Evolutionary conservation across 2,329 filamentous ascomycete species (phyloP).

Genomic region (Acrocalymma vagum): DNA sequence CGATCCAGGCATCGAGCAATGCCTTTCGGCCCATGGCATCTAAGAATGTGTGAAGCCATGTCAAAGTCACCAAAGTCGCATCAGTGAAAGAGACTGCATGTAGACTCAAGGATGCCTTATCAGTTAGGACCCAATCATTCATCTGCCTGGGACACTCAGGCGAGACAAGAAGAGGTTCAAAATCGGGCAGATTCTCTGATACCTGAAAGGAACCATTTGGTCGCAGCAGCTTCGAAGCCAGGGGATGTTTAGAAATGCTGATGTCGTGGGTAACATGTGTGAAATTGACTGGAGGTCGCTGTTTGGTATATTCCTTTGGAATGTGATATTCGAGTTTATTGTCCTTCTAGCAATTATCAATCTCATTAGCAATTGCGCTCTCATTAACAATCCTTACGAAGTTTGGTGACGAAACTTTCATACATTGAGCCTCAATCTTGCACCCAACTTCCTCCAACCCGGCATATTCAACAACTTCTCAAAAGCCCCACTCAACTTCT

Average conservation of each 20-base stretch:
- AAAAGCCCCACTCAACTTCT: conserved; percentile 49
- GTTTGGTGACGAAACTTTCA: too few relatives aligned
- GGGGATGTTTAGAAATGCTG: conserved; percentile 52
- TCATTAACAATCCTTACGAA: conserved; percentile 8
- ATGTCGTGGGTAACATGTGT: conserved; percentile 48
- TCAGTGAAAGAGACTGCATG: conserved; percentile 30
- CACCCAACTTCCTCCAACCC: conserved; percentile 59
- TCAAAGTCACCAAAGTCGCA: conserved; percentile 30
- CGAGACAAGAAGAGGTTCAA: too few relatives aligned
- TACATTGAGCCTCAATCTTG: conserved; percentile 54
- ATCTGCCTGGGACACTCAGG: too few relatives aligned
- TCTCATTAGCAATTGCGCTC: neutral
- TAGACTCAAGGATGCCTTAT: conserved; percentile 26
- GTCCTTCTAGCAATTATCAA: conserved; percentile 22
- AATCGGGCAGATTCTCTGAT: conserved; percentile 1
- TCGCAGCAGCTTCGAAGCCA: conserved; percentile 49
- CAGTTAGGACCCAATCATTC: conserved; percentile 27
- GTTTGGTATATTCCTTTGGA: conserved; percentile 43
- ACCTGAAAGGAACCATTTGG: conserved; percentile 14
- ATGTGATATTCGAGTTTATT: conserved; percentile 53
- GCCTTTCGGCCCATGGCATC: conserved; percentile 26
- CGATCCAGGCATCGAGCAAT: conserved; percentile 29
- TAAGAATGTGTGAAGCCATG: conserved; percentile 29
- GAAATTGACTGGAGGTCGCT: conserved; percentile 53
- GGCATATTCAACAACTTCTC: conserved; percentile 51